Base-by-base conservation (phyloP, 1,284 basidiomycete species). In the Gymnopus androsaceus region DNA sequence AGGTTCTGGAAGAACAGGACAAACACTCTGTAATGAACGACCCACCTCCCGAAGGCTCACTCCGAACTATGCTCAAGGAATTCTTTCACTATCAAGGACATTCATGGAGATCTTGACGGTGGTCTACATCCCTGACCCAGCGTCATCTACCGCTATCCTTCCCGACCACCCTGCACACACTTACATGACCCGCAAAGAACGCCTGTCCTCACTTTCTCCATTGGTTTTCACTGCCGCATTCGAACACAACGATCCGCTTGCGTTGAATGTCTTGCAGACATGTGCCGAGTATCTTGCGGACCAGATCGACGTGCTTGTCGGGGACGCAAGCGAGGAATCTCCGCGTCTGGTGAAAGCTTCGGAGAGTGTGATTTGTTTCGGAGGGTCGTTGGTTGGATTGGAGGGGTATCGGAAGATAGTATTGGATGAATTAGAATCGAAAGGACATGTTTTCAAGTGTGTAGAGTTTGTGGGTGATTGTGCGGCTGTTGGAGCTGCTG, bases 221-320 rank as follows among this genome's bases (percentile, higher is more conserved):
- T 68, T 90, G 41, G 86, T 92, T 15, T 90, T 93, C 65, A 69
- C 77, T 3, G 81, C 85, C 2, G 88, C 88, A 5, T 89, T 90
- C 68, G 77, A 82, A 38, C 77, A 85, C 52, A 65, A 67, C 3
- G 86, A 90, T 64, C 72, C 77, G 33, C 74, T 89, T 42, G 86
- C 88, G 6, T 60, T 85, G 46, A 69, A 72, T 21, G 79, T 90
- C n/a, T 69, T 92, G 14, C 68, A 70, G 25, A 73, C 67, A 0
- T 80, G 78, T 45, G 81, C 85, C 1, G 65, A 70, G 6, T 72
- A 71, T 44, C 79, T 92, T 38, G 87, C 82, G 0, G 74, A 78
- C n/a, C 79, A 88, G 64, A 80, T 91, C 31, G 72, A 77, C 1
- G 67, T 83, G 34, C 69, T 91, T 15, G 74, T 86, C 21, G 70